Percentiles rank a stretch among this genome's conserved stretches.
Evolutionary conservation across 2,329 filamentous ascomycete genomes (phyloP).

Genomic region (Aurifilum marmelostoma): DNA sequence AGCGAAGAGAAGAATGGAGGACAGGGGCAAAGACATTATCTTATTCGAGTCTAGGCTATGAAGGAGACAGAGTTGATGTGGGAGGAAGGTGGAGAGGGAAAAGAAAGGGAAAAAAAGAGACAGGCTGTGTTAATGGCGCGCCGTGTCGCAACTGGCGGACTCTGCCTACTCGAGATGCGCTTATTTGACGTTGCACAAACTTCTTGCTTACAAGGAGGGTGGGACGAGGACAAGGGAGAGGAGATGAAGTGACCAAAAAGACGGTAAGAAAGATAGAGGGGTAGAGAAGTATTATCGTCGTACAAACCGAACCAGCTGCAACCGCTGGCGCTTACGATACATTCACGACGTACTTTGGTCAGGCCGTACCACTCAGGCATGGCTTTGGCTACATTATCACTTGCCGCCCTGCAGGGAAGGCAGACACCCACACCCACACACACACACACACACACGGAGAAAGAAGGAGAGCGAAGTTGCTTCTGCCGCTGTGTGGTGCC

Average conservation of each 20-base stretch:
- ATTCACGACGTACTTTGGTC: conserved; percentile 7
- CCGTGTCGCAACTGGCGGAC: not conserved
- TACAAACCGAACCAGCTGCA: not conserved
- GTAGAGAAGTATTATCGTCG: not conserved
- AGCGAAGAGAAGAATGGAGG: not conserved
- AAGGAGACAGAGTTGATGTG: not conserved
- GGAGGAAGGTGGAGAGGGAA: not conserved
- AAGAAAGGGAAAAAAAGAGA: no score
- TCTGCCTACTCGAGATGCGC: not conserved
- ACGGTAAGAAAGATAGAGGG: not conserved
- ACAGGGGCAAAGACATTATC: not conserved
- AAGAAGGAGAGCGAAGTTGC: not conserved
- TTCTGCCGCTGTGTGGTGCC: not conserved
- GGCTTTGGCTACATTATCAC: not conserved
- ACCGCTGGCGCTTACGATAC: conserved; percentile 10
- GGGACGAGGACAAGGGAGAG: not conserved
- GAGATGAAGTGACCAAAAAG: not conserved
- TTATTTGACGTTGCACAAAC: not conserved
- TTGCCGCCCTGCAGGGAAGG: not conserved
- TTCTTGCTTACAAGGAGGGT: not conserved
- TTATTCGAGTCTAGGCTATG: not conserved
- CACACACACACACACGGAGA: no score
- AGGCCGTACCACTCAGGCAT: not conserved
- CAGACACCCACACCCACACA: no score
- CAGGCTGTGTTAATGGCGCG: not conserved